Evolutionary conservation across 306 rosid genomes (phyloP).

Genomic region (Trichosanthes truncata): DNA sequence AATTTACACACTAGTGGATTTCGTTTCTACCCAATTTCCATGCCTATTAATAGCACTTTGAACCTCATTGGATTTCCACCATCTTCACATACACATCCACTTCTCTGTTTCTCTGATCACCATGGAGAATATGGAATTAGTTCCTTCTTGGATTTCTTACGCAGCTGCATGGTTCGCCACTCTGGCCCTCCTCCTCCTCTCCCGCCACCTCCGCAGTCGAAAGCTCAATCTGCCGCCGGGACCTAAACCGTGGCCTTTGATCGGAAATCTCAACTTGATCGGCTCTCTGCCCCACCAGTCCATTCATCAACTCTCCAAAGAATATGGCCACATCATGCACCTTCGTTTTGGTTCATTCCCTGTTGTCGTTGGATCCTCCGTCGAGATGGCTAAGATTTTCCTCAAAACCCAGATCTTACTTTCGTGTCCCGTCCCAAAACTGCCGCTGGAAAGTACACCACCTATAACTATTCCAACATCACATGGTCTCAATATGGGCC

Average conservation of each 20-base stretch:
- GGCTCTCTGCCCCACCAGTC: constrained; percentile 61
- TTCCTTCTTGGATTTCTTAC: constrained; percentile 15
- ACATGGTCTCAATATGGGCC: background rate
- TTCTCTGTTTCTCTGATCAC: background rate
- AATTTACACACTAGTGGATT: background rate
- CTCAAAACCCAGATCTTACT: too few relatives aligned
- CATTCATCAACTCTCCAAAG: constrained; percentile 36
- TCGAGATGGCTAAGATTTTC: too few relatives aligned
- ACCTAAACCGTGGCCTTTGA: constrained; percentile 76
- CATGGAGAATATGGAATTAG: background rate
- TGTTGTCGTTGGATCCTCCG: too few relatives aligned
- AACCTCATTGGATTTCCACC: background rate
- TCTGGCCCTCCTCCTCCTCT: constrained; percentile 35
- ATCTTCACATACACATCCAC: background rate
- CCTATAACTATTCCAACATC: background rate
- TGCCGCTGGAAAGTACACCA: too few relatives aligned
- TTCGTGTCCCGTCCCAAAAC: too few relatives aligned
- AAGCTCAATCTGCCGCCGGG: constrained; percentile 55
- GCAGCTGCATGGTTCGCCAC: constrained; percentile 33
- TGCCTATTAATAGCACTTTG: background rate
- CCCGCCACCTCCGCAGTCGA: constrained; percentile 25
- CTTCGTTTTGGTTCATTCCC: too few relatives aligned
- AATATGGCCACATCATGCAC: constrained; percentile 32
- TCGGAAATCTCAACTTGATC: constrained; percentile 75
- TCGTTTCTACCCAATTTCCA: background rate